Percentiles rank a stretch among this genome's conserved stretches.
These are phyloP conservation scores for Amylostereum areolatum DNA, from an alignment of 1,284 basidiomycete species.

Conservation along the genomic window DNA sequence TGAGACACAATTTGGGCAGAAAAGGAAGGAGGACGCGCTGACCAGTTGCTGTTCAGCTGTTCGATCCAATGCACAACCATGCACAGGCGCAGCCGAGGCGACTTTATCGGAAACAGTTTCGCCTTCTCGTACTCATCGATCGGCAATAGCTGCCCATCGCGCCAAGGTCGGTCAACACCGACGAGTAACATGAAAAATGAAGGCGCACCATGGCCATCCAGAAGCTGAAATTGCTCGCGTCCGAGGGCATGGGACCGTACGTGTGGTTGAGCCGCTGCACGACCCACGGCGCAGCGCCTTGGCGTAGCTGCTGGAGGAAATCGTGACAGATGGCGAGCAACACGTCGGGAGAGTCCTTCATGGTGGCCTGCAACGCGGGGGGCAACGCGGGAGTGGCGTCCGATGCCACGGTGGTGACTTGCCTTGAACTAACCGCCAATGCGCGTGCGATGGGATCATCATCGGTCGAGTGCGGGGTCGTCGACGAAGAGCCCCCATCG, in stretches of 20 bases:
- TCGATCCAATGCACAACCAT: conserved; percentile 95
- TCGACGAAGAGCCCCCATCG: conserved; percentile 16
- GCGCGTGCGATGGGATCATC: too few species aligned
- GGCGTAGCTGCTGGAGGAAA: conserved; percentile 77
- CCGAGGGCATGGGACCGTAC: conserved; percentile 64
- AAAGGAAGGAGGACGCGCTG: conserved; percentile 15
- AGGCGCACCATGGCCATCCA: conserved; percentile 77
- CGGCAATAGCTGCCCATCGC: conserved; percentile 60
- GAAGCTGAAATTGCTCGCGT: conserved; percentile 72
- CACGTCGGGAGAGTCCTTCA: conserved; percentile 43
- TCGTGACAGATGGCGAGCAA: conserved; percentile 72
- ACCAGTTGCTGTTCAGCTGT: conserved; percentile 62
- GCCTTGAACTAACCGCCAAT: too few species aligned
- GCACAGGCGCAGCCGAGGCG: conserved; percentile 69
- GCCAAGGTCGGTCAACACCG: conserved; percentile 3
- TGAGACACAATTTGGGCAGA: conserved; percentile 3
- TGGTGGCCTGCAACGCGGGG: conserved; percentile 17
- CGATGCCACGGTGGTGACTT: neutral
- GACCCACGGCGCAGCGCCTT: conserved; percentile 87
- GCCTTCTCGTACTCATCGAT: conserved; percentile 94
- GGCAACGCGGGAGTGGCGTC: conserved; percentile 5
- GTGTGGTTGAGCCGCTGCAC: conserved; percentile 78
- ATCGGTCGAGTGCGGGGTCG: conserved; percentile 23
- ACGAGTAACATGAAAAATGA: neutral
- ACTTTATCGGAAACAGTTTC: conserved; percentile 86